Percentiles rank a stretch among this genome's conserved stretches.
These are phyloP conservation scores for Theileria sp. DNA, from an alignment of 169 alveolate species.

Conservation along the genomic window DNA sequence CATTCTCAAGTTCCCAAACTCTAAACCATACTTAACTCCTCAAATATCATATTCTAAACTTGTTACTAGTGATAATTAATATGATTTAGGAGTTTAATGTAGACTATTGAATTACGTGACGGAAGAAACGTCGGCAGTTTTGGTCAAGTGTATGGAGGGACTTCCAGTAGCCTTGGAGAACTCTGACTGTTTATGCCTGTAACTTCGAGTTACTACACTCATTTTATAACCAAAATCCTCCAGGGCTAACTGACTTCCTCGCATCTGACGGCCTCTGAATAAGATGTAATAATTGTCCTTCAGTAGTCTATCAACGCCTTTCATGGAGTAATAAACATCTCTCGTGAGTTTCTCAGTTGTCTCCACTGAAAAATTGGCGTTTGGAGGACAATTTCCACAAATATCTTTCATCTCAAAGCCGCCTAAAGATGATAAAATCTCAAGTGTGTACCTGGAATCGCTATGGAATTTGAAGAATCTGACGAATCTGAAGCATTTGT, in stretches of 20 bases:
- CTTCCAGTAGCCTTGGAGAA: not conserved
- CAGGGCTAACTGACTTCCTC: constrained; percentile 48
- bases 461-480: not conserved
- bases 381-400: constrained; percentile 30
- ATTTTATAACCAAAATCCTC: constrained; percentile 30
- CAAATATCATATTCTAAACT: not conserved
- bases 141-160: not conserved
- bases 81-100: no score
- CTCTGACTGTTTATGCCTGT: not conserved
- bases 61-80: no score
- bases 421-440: not conserved
- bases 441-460: constrained; percentile 10
- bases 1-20: constrained; percentile 51
- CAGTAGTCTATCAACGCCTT: constrained; percentile 43
- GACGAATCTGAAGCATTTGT: not conserved
- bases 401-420: constrained; percentile 28
- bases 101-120: constrained; percentile 27
- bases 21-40: not conserved
- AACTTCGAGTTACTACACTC: constrained; percentile 13
- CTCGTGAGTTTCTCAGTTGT: constrained; percentile 20
- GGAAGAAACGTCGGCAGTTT: constrained; percentile 8
- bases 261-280: constrained; percentile 55
- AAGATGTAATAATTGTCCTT: constrained; percentile 42
- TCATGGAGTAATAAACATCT: constrained; percentile 40
- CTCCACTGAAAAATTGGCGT: constrained; percentile 25